A percentile compares a stretch with the other conserved stretches of the same genome.
phyloP scores from a whole-genome alignment of 768 basidiomycete genomes.

The Rhizopogon sp. region DNA sequence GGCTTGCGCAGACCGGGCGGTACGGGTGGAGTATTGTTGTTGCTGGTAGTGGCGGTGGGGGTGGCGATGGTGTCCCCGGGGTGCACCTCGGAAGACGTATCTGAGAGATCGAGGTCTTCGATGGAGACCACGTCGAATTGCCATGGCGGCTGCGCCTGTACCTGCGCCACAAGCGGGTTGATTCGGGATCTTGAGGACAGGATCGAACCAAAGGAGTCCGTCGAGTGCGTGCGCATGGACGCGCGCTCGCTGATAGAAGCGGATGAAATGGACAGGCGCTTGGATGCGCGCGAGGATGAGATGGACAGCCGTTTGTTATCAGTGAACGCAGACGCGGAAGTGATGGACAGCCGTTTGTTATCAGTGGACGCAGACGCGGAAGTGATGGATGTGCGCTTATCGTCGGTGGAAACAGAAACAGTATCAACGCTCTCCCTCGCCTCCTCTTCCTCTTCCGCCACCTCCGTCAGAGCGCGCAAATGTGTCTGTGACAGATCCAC shows the following conservation, averaged over 20 bases:
- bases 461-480: slow-evolving; percentile 26
- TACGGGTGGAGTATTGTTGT: slow-evolving; percentile 24
- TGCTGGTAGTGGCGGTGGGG: no score
- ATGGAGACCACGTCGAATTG: slow-evolving; percentile 71
- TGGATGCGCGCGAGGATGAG: slow-evolving; percentile 7
- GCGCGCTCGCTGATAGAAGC: slow-evolving; percentile 2
- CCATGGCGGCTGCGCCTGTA: slow-evolving; percentile 43
- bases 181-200: slow-evolving; percentile 24
- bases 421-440: slow-evolving; percentile 7
- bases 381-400: slow-evolving; percentile 16
- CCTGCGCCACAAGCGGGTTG: slow-evolving; percentile 28
- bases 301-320: not conserved
- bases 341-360: slow-evolving; percentile 2
- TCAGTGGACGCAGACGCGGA: slow-evolving; percentile 2
- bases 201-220: slow-evolving; percentile 28
- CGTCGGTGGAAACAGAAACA: not conserved
- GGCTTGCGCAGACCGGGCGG: slow-evolving; percentile 53
- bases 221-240: slow-evolving; percentile 27
- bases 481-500: slow-evolving; percentile 10
- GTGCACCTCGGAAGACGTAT: slow-evolving; percentile 58
- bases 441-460: slow-evolving; percentile 24
- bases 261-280: slow-evolving; percentile 2
- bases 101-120: slow-evolving; percentile 78
- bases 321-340: slow-evolving; percentile 6
- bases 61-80: slow-evolving; percentile 10